Base-by-base conservation (phyloP, 164 flowering plant genomes). In the Saururus chinensis region DNA sequence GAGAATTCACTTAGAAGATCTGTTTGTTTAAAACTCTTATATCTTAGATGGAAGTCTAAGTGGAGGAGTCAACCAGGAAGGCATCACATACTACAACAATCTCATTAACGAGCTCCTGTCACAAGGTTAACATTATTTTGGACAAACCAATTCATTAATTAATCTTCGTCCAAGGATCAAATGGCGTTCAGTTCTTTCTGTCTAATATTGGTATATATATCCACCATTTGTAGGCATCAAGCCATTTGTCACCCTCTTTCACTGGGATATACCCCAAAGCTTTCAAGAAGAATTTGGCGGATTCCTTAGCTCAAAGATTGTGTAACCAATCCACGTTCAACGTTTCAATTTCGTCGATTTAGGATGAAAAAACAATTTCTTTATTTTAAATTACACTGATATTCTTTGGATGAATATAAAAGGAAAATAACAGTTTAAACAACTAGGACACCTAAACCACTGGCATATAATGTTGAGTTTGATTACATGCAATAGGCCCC, bases 211-310 rank as follows among this genome's bases (percentile, higher is more conserved):
- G n/a, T n/a, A n/a, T n/a, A n/a, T n/a, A 25, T 24, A 21, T 20
- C 20, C 1, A 20, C 20, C 21, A 22, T 54, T 41, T n/a, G 53
- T 57, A 87, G 90, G 84, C 9, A 51, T 11, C 52, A 45, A 74
- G 53, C 90, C 95, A 4, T 76, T 75, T 67, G 83, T 80, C 17
- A 85, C 90, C 8, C 61, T 87, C 6, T 83, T 82, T 37, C 95
- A 87, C 51, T 83, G 84, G 77, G 95, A 87, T 67, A 57, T 68
- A 49, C 95, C 95, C 2, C 86, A 85, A 69, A 68, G 73, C 22
- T 71, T 85, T 0, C 73, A 83, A 66, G 83, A 83, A 19, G 75
- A 77, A 40, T 85, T 81, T 59, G 78, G 74, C 51, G 82, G 91
- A 17, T 80, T 79, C 61, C 53, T 79, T 30, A 77, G 81, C 49